Percentiles rank a stretch among this genome's conserved stretches.
These are phyloP conservation scores for Bothriochloa decipiens DNA, from an alignment of 176 grass and related monocot species.

Conservation along the genomic window DNA sequence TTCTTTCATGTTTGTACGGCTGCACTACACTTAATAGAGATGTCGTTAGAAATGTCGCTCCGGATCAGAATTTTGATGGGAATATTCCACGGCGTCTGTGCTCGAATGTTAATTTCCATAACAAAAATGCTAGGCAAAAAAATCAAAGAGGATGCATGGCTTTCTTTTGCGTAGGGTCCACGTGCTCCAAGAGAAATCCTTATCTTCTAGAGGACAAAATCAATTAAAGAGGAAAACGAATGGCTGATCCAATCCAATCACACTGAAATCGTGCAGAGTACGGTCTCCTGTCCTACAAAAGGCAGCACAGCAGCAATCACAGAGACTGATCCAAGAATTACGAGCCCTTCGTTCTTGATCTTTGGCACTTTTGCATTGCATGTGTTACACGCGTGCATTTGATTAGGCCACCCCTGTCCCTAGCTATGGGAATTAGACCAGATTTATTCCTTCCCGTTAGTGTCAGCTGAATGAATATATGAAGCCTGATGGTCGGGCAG, in stretches of 20 bases:
- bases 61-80: not conserved
- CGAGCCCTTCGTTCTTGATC: not conserved
- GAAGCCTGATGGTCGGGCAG: not conserved
- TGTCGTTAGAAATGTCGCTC: not conserved
- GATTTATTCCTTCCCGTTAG: not conserved
- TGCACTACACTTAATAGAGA: not conserved
- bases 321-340: slow-evolving; percentile 8
- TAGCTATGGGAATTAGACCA: not conserved
- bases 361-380: too few relatives aligned
- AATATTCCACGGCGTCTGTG: not conserved
- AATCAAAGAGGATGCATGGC: not conserved
- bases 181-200: slow-evolving; percentile 9
- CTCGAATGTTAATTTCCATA: not conserved
- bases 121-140: not conserved
- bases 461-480: not conserved
- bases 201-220: not conserved
- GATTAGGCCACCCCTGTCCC: not conserved
- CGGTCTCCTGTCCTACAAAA: slow-evolving; percentile 16
- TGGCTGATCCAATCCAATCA: not conserved
- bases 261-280: slow-evolving; percentile 28
- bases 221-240: not conserved
- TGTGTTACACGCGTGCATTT: too few relatives aligned
- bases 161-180: not conserved
- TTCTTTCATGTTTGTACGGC: not conserved
- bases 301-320: slow-evolving; percentile 32